These are phyloP conservation scores for Raffaelea ambrosiae DNA, from an alignment of 2,329 filamentous ascomycete species.

Conservation along the genomic window DNA sequence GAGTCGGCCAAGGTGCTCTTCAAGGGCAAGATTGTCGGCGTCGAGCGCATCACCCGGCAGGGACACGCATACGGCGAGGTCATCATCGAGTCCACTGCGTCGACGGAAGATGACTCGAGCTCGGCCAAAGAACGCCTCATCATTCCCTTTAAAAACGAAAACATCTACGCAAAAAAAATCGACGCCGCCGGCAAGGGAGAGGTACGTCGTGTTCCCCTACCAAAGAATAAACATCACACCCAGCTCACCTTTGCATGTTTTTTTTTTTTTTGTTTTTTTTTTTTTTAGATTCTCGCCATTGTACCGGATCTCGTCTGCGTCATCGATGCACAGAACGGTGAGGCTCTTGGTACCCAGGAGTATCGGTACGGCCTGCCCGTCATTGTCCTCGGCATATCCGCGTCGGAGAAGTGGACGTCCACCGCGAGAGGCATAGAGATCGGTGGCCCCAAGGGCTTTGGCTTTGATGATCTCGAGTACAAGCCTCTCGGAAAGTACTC, in stretches of 20 bases:
- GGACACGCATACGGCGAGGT: slow-evolving; percentile 54
- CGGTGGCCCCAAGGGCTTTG: slow-evolving; percentile 40
- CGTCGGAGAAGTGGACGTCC: slow-evolving; percentile 35
- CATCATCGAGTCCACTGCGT: slow-evolving; percentile 43
- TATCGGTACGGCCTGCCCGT: slow-evolving; percentile 46
- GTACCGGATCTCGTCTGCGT: slow-evolving; percentile 50
- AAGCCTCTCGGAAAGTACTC: slow-evolving; percentile 37
- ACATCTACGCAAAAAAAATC: slow-evolving; percentile 33
- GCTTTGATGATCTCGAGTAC: slow-evolving; percentile 38
- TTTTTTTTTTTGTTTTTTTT: too few species aligned
- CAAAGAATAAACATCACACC: too few species aligned
- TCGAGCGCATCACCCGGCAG: slow-evolving; percentile 45
- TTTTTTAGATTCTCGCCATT: slow-evolving; percentile 38
- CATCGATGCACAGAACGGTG: slow-evolving; percentile 47
- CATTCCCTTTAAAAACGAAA: slow-evolving; percentile 68
- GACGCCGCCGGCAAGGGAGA: slow-evolving; percentile 13
- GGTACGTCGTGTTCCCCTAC: too few species aligned
- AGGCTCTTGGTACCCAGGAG: slow-evolving; percentile 48
- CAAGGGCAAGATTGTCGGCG: slow-evolving; percentile 54
- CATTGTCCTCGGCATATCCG: slow-evolving; percentile 37
- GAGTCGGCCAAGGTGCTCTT: slow-evolving; percentile 48
- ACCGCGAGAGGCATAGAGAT: slow-evolving; percentile 37
- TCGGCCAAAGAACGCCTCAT: slow-evolving; percentile 40
- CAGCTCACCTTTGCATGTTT: too few species aligned
- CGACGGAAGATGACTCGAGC: slow-evolving; percentile 24